phyloP scores from a whole-genome alignment of 2,329 filamentous ascomycete species.

The Lachnellula cervina region DNA sequence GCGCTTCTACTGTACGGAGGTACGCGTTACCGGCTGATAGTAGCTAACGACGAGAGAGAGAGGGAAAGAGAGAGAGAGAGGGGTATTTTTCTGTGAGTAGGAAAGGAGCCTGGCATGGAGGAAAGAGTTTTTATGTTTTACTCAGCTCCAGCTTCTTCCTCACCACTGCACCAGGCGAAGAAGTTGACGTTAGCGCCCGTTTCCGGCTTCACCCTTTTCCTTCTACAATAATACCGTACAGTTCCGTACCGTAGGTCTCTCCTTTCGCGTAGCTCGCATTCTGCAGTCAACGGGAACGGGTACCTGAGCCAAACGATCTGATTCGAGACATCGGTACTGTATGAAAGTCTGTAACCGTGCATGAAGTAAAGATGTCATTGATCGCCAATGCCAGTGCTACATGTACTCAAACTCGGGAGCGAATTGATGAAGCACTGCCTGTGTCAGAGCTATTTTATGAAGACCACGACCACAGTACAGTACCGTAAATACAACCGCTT shows the following conservation, averaged over 20 bases:
- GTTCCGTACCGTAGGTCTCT: too few relatives aligned
- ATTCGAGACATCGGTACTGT: background rate
- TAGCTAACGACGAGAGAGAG: background rate
- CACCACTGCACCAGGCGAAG: background rate
- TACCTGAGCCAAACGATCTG: conserved; percentile 2
- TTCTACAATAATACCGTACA: too few relatives aligned
- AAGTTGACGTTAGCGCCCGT: too few relatives aligned
- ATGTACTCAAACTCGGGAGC: conserved; percentile 2
- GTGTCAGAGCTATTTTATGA: background rate
- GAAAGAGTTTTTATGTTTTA: background rate
- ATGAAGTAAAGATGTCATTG: conserved; percentile 8
- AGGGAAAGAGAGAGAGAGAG: too few relatives aligned
- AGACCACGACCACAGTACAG: too few relatives aligned
- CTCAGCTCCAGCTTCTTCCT: background rate
- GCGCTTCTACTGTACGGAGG: background rate
- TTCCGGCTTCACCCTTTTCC: too few relatives aligned
- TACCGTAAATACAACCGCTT: too few relatives aligned
- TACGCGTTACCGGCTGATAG: background rate
- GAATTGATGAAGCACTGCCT: background rate
- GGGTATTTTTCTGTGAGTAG: background rate
- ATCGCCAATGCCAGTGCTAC: background rate
- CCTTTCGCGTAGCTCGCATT: background rate
- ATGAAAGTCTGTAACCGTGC: conserved; percentile 1
- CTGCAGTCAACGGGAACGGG: background rate
- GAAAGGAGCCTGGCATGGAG: background rate